Evolutionary conservation across 768 basidiomycete species (phyloP).

Genomic region (Symmetrospora coprosmae): DNA sequence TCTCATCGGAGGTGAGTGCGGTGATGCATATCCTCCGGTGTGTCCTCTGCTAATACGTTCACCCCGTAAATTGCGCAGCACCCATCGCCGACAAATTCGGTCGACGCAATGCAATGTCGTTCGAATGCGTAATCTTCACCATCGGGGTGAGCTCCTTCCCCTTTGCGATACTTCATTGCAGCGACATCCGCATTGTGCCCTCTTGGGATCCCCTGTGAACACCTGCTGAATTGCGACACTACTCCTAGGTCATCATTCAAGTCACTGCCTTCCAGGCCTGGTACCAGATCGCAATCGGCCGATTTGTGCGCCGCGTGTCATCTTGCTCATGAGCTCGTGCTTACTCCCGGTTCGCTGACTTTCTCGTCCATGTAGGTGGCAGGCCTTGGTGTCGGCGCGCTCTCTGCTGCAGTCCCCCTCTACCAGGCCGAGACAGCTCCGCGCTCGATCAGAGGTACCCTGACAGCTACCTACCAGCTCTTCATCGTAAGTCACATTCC

Average conservation of each 20-base stretch:
- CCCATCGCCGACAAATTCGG: constrained; percentile 50
- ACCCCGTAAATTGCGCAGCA: not conserved
- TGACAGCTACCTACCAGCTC: constrained; percentile 47
- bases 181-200: not conserved
- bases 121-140: constrained; percentile 48
- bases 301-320: too few relatives aligned
- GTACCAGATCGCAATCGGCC: constrained; percentile 46
- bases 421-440: constrained; percentile 43
- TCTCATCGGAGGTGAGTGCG: constrained; percentile 50
- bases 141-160: constrained; percentile 47
- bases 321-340: not conserved
- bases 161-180: constrained; percentile 4
- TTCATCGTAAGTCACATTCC: constrained; percentile 5
- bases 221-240: too few relatives aligned
- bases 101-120: constrained; percentile 52
- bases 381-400: constrained; percentile 55
- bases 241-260: constrained; percentile 53
- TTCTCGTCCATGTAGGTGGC: too few relatives aligned
- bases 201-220: too few relatives aligned
- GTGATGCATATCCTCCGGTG: constrained; percentile 23
- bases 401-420: constrained; percentile 56
- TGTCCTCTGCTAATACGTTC: too few relatives aligned
- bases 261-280: constrained; percentile 45
- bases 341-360: constrained; percentile 42
- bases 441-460: constrained; percentile 54